Base-by-base conservation (phyloP, 2,329 filamentous ascomycete species). In the Cadophora malorum region DNA sequence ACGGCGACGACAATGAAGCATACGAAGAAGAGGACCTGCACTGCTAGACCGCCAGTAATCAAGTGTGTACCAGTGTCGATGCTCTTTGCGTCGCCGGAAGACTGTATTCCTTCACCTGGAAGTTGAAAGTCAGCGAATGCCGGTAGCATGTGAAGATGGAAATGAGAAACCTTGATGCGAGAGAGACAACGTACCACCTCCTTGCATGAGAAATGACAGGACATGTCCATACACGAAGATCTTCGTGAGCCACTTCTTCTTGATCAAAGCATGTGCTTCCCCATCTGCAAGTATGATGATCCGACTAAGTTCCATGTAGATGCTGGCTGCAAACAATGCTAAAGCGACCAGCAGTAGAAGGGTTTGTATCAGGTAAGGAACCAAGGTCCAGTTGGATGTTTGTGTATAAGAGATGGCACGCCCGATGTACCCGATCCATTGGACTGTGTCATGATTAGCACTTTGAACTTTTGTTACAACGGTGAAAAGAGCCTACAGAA, bases 1-100 rank as follows among this genome's bases (percentile, higher is more conserved):
- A 38, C 8, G 8, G 35, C 8, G 8, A 38, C 35, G 35, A 9
- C 8, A 14, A 38, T 38, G 35, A 38, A 38, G 35, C 8, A 38
- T 9, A 78, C 78, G 69, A 87, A 87, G 70, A 85, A 82, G 8
- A 83, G 16, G 4, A 87, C 78, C 69, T 87, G 85, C 4, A 86
- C 71, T 9, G 81, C 74, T 2, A 87, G 77, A 12, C 85, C 85
- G 6, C 28, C 28, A 28, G 28, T 28, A 5, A 28, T 28, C 28
- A 28, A 28, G 28, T 3, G 3, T 28, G 28, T 28, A 28, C 28
- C 28, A 5, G 28, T 28, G 28, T 28, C 28, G 28, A 28, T 28
- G 28, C 28, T 28, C 5, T 28, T 28, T 5, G 28, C 28, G 28
- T 28, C 28, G 28, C 28, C 28, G 28, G 28, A 28, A 28, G 28